These are phyloP conservation scores for Aspergillus sp. DNA, from an alignment of 2,329 filamentous ascomycete genomes.

Conservation along the genomic window DNA sequence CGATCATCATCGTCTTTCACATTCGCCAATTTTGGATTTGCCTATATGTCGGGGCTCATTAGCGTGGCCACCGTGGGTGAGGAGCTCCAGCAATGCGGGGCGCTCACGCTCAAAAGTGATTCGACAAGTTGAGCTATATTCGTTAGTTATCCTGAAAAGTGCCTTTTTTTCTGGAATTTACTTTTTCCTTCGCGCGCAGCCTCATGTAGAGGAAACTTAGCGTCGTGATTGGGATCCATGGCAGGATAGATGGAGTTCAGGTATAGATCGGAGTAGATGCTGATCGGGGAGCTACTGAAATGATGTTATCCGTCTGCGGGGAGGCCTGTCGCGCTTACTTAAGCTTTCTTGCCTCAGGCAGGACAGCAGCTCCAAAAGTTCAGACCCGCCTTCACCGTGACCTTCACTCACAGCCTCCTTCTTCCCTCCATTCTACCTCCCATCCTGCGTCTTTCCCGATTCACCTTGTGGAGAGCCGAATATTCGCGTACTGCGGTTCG, in stretches of 20 bases:
- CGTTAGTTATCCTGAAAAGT: constrained; percentile 22
- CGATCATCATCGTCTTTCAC: constrained; percentile 82
- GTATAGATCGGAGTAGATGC: constrained; percentile 2
- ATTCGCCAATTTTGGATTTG: constrained; percentile 73
- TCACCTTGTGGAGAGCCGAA: neutral
- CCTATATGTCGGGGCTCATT: constrained; percentile 45
- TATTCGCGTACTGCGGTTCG: neutral
- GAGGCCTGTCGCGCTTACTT: neutral
- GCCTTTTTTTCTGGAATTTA: constrained; percentile 42
- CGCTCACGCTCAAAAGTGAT: constrained; percentile 66
- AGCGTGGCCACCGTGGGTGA: neutral
- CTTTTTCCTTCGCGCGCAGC: constrained; percentile 82
- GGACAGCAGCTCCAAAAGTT: constrained; percentile 7
- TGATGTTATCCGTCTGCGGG: too few relatives aligned
- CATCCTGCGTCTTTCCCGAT: neutral
- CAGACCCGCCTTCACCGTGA: constrained; percentile 7
- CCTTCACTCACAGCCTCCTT: neutral
- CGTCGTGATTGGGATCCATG: constrained; percentile 45
- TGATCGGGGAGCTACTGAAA: neutral
- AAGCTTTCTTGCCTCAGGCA: constrained; percentile 20
- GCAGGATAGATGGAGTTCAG: constrained; percentile 15
- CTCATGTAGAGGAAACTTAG: constrained; percentile 81
- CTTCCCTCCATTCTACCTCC: neutral
- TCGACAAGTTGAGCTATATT: constrained; percentile 66
- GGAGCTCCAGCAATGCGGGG: constrained; percentile 21